phyloP scores from a whole-genome alignment of 306 rosid genomes.

The Hylodesmum podocarpum region DNA sequence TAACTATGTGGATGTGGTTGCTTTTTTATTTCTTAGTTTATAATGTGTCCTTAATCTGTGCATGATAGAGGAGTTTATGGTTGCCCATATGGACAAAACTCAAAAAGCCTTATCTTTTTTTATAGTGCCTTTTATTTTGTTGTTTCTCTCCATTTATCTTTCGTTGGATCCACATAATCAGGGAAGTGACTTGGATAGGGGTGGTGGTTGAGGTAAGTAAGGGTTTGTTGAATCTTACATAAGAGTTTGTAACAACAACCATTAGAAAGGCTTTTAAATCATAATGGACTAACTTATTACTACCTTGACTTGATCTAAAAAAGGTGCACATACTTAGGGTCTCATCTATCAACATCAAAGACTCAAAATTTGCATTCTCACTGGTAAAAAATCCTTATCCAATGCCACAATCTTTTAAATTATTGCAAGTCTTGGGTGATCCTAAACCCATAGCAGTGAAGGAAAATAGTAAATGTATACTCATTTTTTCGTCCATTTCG shows the following conservation, averaged over 20 bases:
- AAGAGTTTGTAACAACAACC: conserved; percentile 44
- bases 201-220: conserved; percentile 5
- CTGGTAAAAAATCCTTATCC: neutral
- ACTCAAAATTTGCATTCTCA: conserved; percentile 7
- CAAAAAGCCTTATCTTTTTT: neutral
- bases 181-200: conserved; percentile 40
- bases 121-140: conserved; percentile 29
- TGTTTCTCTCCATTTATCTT: conserved; percentile 27
- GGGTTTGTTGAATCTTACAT: conserved; percentile 50
- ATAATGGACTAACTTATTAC: conserved; percentile 36
- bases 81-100: conserved; percentile 36
- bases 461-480: too few species aligned
- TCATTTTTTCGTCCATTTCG: too few species aligned
- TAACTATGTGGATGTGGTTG: too few species aligned
- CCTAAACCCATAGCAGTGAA: conserved; percentile 1
- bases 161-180: conserved; percentile 55
- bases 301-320: conserved; percentile 35
- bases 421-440: conserved; percentile 35
- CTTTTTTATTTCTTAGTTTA: neutral
- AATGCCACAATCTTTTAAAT: conserved; percentile 30
- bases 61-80: conserved; percentile 38
- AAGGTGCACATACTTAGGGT: conserved; percentile 19
- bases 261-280: conserved; percentile 21
- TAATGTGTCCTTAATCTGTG: conserved; percentile 29
- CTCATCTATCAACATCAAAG: conserved; percentile 30